Percentiles rank a stretch among this genome's conserved stretches.
These are phyloP conservation scores for Zygnema cylindricum DNA, from an alignment of 139 green algal genomes.

Conservation along the genomic window DNA sequence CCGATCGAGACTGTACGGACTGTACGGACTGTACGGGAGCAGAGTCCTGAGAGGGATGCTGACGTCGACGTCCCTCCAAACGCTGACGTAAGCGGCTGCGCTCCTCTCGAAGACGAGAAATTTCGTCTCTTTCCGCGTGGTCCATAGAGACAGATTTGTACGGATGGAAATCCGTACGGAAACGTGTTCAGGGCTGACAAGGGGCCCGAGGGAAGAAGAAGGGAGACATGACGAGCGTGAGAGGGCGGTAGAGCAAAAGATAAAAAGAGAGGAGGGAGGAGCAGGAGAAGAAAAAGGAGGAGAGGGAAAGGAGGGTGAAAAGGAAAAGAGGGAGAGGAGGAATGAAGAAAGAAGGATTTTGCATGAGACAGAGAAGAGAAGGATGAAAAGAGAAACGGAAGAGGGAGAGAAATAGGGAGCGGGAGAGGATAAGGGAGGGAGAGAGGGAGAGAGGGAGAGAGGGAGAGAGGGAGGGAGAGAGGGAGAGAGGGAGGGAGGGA, in stretches of 20 bases:
- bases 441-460: background rate
- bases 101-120: slow-evolving; percentile 23
- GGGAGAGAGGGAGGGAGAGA: background rate
- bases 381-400: background rate
- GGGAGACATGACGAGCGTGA: background rate
- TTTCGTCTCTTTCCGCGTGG: slow-evolving; percentile 13
- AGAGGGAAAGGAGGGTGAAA: background rate
- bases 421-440: background rate
- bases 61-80: slow-evolving; percentile 5
- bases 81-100: slow-evolving; percentile 17
- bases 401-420: background rate
- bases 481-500: background rate
- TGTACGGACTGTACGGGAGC: background rate
- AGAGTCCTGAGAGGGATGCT: background rate
- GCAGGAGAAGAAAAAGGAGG: background rate
- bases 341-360: background rate
- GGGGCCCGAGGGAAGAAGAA: background rate
- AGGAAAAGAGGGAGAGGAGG: background rate
- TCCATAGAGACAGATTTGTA: background rate
- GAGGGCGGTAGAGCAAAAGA: background rate
- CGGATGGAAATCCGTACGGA: background rate
- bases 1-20: background rate
- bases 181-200: background rate
- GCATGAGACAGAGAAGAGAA: background rate
- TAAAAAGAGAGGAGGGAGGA: background rate